These are phyloP conservation scores for Diaporthe humulicola DNA, from an alignment of 2,329 filamentous ascomycete species.

Conservation along the genomic window DNA sequence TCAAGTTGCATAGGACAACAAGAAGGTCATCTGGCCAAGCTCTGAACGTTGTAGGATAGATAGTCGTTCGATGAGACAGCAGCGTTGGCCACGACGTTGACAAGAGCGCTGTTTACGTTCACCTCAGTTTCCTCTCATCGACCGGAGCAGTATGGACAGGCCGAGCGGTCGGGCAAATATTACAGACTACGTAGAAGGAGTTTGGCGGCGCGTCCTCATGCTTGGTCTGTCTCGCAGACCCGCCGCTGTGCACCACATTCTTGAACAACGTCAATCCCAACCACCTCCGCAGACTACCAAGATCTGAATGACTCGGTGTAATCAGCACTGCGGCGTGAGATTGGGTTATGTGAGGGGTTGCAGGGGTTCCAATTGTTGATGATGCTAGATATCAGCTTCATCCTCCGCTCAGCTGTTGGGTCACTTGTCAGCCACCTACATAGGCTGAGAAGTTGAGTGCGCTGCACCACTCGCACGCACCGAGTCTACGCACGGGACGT, in stretches of 20 bases:
- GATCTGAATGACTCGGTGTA: constrained; percentile 16
- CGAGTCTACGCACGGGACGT: neutral
- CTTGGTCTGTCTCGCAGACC: neutral
- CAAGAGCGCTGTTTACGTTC: neutral
- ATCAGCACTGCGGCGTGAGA: neutral
- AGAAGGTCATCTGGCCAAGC: constrained; percentile 14
- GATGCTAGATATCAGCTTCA: constrained; percentile 5
- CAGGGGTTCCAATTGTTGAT: neutral
- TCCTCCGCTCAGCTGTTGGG: neutral
- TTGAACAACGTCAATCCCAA: constrained; percentile 2
- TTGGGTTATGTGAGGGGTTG: neutral
- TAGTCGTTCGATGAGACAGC: constrained; percentile 30
- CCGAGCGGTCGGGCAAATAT: neutral
- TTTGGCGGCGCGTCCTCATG: neutral
- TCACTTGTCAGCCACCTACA: neutral
- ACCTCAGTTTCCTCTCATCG: neutral
- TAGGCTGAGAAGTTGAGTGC: neutral
- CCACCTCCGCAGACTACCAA: neutral
- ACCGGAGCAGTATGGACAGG: neutral
- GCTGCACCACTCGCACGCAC: neutral
- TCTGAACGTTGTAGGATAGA: constrained; percentile 29
- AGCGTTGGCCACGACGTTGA: neutral
- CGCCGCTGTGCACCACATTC: neutral
- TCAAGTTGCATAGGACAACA: constrained; percentile 23
- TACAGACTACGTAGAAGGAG: neutral